Conservation (phyloP, 257 asterid species). For the Capsicum baccatum region DNA sequence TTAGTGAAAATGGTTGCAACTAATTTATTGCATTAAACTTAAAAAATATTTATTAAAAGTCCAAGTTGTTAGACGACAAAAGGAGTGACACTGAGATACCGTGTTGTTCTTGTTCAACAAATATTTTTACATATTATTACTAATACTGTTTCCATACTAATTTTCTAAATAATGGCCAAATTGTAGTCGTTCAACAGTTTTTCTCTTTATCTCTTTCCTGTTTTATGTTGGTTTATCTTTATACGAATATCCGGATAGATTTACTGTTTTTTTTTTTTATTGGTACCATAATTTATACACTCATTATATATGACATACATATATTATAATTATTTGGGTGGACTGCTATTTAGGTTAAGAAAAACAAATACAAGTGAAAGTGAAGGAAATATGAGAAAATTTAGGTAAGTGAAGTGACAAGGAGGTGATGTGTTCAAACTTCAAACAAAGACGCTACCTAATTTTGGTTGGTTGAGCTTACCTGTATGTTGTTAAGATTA, state of each 20-base stretch:
- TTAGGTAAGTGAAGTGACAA: slow-evolving; percentile 12
- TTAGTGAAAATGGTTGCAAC: slow-evolving; percentile 52
- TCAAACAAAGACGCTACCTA: slow-evolving; percentile 27
- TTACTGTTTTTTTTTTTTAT: too few species aligned
- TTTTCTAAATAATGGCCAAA: not conserved
- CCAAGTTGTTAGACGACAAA: slow-evolving; percentile 49
- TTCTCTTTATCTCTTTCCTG: not conserved
- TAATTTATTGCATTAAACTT: slow-evolving; percentile 48
- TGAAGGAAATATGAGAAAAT: not conserved
- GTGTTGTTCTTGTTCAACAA: slow-evolving; percentile 60
- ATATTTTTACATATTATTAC: not conserved
- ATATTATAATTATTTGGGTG: too few species aligned
- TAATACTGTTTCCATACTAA: not conserved
- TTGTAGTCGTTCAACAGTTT: slow-evolving; percentile 33
- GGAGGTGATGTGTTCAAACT: slow-evolving; percentile 23
- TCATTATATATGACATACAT: too few species aligned
- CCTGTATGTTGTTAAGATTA: not conserved
- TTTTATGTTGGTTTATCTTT: not conserved
- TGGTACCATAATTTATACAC: too few species aligned
- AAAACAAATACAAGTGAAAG: not conserved
- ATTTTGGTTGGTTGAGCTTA: slow-evolving; percentile 27
- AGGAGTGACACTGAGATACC: slow-evolving; percentile 38
- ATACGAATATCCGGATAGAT: too few species aligned
- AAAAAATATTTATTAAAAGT: slow-evolving; percentile 30
- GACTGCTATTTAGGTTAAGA: not conserved